These are phyloP conservation scores for Amylocarpus encephaloides DNA, from an alignment of 2,329 filamentous ascomycete genomes.

Conservation along the genomic window DNA sequence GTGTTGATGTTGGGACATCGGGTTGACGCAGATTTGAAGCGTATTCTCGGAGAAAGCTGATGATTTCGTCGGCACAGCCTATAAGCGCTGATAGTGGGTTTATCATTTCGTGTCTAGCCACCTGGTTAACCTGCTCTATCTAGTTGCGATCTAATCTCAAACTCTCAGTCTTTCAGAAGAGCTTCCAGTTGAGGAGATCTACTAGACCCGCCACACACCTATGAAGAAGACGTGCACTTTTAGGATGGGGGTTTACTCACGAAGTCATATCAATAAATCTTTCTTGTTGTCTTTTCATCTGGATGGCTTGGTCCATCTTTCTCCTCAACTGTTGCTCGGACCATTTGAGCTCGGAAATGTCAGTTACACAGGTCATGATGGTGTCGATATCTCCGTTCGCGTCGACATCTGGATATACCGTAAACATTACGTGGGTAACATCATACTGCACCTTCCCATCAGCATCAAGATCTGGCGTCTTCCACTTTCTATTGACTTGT, in stretches of 20 bases:
- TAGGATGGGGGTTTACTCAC: neutral
- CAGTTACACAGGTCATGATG: constrained; percentile 11
- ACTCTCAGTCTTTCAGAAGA: neutral
- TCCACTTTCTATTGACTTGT: constrained; percentile 12
- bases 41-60: constrained; percentile 12
- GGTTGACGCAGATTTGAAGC: neutral
- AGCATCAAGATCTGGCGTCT: constrained; percentile 11
- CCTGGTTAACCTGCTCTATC: neutral
- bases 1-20: neutral
- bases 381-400: constrained; percentile 16
- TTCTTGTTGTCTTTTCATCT: constrained; percentile 63
- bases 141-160: neutral
- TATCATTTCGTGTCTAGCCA: constrained; percentile 55
- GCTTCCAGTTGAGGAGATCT: neutral
- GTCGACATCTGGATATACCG: constrained; percentile 18
- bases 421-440: constrained; percentile 15
- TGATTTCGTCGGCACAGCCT: constrained; percentile 58
- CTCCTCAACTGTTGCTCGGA: constrained; percentile 15
- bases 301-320: constrained; percentile 46
- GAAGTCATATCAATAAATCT: constrained; percentile 72
- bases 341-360: constrained; percentile 16
- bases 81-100: constrained; percentile 70
- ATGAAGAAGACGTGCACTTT: neutral
- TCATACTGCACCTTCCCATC: constrained; percentile 14
- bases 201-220: neutral